Evolutionary conservation across 2,329 filamentous ascomycete species (phyloP), one percentile per base, ranked within the genome.

Genomic region (Trichoderma lentiforme): DNA sequence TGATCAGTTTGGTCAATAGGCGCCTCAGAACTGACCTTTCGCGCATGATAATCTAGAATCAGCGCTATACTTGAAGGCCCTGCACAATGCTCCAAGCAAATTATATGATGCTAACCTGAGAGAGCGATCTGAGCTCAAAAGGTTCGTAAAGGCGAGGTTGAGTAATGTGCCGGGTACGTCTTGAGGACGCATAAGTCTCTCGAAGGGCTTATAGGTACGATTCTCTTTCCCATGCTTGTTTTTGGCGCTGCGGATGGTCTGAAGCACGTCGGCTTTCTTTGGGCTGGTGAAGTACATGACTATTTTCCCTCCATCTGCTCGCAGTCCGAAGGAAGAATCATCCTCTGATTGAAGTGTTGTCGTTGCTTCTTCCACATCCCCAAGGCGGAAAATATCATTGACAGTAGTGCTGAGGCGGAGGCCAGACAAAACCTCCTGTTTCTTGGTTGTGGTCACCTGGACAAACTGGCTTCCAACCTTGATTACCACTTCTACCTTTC

Each of bases 201-300:
- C 90, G 70, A 89, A 86, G 8, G 89, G 85, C 78, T 91, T 91
- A 51, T 87, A 83, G 5, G 86, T 83, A 74, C 88, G 84, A 47
- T 83, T 85, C 74, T 92, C 90, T 76, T 91, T 92, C 70, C 87
- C 87, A 73, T 90, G 86, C 75, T 90, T 92, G 8, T 86, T 82
- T 78, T 91, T 92, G 57, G 89, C 89, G 11, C 82, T 84, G 39
- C 89, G 86, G 68, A 92, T 90, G 12, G 87, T 87, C 78, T 90
- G 87, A 4, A 92, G 82, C 24, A 92, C 85, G 73, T 92, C 90
- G 7, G 82, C 78, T 78, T 90, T 91, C 77, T 88, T 88, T 1
- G 89, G 84, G 74, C 90, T 92, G 21, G 89, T 90, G 78, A 92
- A 92, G 77, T 90, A 91, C 89, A 92, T 91, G 68, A 91, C 87